phyloP scores from a whole-genome alignment of 1,139 yeast species.

The Geotrichum phurueaensis region DNA sequence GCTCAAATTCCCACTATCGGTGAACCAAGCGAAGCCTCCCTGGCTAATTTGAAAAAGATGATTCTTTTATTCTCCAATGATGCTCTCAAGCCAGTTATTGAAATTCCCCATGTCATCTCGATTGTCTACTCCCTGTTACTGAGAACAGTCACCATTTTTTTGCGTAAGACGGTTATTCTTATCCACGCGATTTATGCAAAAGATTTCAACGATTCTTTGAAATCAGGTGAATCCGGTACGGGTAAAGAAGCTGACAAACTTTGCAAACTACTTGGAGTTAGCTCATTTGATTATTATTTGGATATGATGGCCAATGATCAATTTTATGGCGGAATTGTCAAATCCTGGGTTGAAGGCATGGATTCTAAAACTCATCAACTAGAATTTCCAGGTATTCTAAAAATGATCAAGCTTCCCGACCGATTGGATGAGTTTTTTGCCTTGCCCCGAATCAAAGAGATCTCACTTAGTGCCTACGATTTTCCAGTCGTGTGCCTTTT shows the following conservation, averaged over 20 bases:
- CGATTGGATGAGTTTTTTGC: conserved; percentile 61
- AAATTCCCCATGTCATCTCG: background rate
- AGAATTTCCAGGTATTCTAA: conserved; percentile 63
- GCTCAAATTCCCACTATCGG: background rate
- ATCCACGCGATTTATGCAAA: conserved; percentile 38
- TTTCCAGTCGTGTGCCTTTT: conserved; percentile 76
- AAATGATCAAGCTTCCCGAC: conserved; percentile 54
- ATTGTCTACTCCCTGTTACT: conserved; percentile 49
- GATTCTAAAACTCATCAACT: conserved; percentile 24
- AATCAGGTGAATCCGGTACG: conserved; percentile 29
- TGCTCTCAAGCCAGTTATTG: background rate
- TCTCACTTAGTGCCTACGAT: conserved; percentile 39
- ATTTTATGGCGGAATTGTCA: background rate
- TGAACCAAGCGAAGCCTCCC: background rate
- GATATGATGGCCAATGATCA: background rate
- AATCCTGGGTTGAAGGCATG: background rate
- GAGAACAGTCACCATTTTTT: conserved; percentile 56
- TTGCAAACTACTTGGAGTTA: conserved; percentile 49
- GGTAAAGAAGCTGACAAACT: conserved; percentile 52
- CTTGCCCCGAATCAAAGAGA: conserved; percentile 22
- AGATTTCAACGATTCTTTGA: conserved; percentile 31
- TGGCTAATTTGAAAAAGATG: background rate
- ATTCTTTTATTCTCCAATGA: background rate
- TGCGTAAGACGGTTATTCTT: conserved; percentile 60
- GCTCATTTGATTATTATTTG: conserved; percentile 24